Base-by-base conservation (phyloP, 805 yeast species). In the Metschnikowia lochheadii region DNA sequence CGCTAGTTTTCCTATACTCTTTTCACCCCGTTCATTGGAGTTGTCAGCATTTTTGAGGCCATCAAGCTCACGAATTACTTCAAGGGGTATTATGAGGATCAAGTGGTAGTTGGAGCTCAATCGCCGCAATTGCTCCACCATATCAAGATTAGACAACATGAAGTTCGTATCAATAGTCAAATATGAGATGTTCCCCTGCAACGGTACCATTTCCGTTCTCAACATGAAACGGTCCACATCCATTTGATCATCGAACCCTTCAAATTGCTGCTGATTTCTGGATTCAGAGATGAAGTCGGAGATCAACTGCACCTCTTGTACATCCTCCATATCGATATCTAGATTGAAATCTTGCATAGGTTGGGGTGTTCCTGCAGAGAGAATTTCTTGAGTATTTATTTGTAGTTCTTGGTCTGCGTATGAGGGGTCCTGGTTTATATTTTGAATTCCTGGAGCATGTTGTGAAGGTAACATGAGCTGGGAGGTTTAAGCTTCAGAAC, bases 101-200 rank as follows among this genome's bases (percentile, higher is more conserved):
- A 81, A 78, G 15, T 76, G 71, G 59, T 72, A 83, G 11, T 65
- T 52, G 0, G 55, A 46, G 3, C 76, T 76, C 6, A 79, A 49
- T 1, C 58, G 59, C 3, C 76, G 64, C 23, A 91, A 61, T 0
- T 75, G 76, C 43, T 85, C 82, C 7, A 90, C 56, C 1, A 87
- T 66, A 17, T 70, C 64, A 40, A 89, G 65, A 62, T 89, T 90
- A 1, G 89, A 80, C 3, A 91, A 66, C 13, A 88, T 72, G 62
- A 91, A 88, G 62, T 91, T 91, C 2, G 97, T 91, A 63, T 91
- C 97, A 0, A 89, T 71, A 0, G 90, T 83, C 52, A 89, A 68
- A 18, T 72, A 68, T 11, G 82, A 65, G 7, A 56, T 40, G 48
- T 63, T 63, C 2, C 64, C 66, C 33, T 55, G 60, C 2, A 49